Evolutionary conservation across 345 rosid species (phyloP), one percentile per base, ranked within the genome.

Genomic region (Draba incana): DNA sequence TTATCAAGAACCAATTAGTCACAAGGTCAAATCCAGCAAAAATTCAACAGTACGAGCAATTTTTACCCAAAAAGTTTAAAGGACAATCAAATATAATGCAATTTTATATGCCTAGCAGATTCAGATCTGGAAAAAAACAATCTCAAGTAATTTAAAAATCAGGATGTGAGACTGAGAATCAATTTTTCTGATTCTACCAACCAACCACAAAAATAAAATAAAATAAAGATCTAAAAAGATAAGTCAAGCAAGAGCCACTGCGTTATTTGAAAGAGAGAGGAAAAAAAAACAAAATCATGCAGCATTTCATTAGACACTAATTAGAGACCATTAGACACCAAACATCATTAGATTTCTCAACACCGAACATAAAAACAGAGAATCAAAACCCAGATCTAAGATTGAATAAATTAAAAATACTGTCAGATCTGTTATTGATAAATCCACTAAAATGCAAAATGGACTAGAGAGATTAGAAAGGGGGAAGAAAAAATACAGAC

Each of bases 381-480:
- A 70, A 45, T 10, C 2, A 8, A 48, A 16, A 41, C 10, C 66
- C 71, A 65, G 77, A 65, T 72, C 71, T 72, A 33, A 5, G 11
- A 20, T 15, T n/a, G 8, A 46, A 57, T 16, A 64, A 31, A 20
- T 15, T 12, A 63, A 35, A 46, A 62, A 28, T 39, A 64, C 0
- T 14, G 0, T 9, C 65, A 64, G 76, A 72, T 72, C 70, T 72
- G 27, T 16, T 1, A 4, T 0, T 20, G 33, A 69, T 5, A 31
- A 55, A 56, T 13, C 6, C 11, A 1, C 1, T 23, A 9, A 42
- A 61, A 61, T 43, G 60, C 44, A 0, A 49, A 27, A 59, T 37
- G 50, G 12, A 20, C 20, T 38, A 9, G 39, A 48, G 27, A 52
- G 37, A 63, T 3, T 2, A 35, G 16, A 28, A 1, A 33, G 8